Conservation (phyloP, 345 rosid species). For the Lagerstroemia speciosa region DNA sequence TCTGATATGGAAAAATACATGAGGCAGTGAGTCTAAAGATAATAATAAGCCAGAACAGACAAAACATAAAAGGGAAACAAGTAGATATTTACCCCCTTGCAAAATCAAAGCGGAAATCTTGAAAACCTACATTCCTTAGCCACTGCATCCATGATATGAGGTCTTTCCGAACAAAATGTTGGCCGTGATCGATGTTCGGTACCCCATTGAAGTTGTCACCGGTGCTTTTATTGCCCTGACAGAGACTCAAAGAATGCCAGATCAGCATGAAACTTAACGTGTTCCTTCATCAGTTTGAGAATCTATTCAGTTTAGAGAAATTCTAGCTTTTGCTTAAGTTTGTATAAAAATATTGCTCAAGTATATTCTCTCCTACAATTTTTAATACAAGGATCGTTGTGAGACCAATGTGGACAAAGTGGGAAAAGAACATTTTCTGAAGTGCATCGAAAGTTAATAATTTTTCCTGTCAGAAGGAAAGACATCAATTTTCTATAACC, state of each 20-base stretch:
- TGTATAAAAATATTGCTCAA: neutral
- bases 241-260: neutral
- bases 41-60: neutral
- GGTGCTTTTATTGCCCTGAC: conserved; percentile 71
- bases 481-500: conserved; percentile 5
- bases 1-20: conserved; percentile 26
- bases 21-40: neutral
- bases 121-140: conserved; percentile 64
- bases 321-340: neutral
- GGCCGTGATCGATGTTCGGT: conserved; percentile 88
- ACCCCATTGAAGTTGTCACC: conserved; percentile 92
- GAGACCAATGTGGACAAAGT: neutral
- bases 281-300: neutral
- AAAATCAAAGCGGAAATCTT: conserved; percentile 92
- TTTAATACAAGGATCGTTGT: neutral
- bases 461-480: neutral
- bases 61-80: neutral
- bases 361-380: neutral
- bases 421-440: neutral
- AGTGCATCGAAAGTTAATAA: neutral
- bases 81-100: conserved; percentile 55
- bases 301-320: neutral
- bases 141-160: conserved; percentile 65
- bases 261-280: neutral
- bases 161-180: conserved; percentile 83